Percentiles rank a stretch among this genome's conserved stretches.
Conservation (phyloP, 139 green algal species). For the Limnomonas spitsbergensis region DNA sequence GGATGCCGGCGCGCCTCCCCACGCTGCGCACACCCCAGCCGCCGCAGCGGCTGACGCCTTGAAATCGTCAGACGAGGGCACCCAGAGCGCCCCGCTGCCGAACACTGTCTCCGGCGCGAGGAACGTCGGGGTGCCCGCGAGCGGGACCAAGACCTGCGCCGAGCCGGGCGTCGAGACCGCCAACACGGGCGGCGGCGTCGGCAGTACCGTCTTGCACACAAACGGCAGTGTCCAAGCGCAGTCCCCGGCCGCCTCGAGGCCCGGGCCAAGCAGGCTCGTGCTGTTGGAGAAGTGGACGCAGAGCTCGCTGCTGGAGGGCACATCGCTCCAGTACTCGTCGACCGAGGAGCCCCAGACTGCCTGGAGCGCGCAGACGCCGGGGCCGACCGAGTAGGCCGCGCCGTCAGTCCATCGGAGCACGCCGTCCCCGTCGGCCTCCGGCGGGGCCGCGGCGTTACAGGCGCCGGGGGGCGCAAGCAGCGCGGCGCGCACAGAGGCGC, state of each 20-base stretch:
- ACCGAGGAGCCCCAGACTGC: neutral
- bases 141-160: neutral
- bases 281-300: neutral
- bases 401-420: neutral
- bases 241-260: neutral
- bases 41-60: neutral
- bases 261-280: neutral
- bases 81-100: neutral
- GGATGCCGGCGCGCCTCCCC: neutral
- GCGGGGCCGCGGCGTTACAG: neutral
- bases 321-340: neutral
- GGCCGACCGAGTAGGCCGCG: neutral
- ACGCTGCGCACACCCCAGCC: neutral
- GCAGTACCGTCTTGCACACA: constrained; percentile 14
- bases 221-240: constrained; percentile 5
- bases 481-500: neutral
- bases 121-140: neutral
- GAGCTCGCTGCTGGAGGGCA: neutral
- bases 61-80: neutral
- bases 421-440: neutral
- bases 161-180: neutral
- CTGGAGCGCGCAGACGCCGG: neutral
- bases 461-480: neutral
- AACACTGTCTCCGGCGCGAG: neutral
- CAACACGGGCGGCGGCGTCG: neutral